These are phyloP conservation scores for Fusarium sp. DNA, from an alignment of 2,329 filamentous ascomycete genomes.

Conservation along the genomic window DNA sequence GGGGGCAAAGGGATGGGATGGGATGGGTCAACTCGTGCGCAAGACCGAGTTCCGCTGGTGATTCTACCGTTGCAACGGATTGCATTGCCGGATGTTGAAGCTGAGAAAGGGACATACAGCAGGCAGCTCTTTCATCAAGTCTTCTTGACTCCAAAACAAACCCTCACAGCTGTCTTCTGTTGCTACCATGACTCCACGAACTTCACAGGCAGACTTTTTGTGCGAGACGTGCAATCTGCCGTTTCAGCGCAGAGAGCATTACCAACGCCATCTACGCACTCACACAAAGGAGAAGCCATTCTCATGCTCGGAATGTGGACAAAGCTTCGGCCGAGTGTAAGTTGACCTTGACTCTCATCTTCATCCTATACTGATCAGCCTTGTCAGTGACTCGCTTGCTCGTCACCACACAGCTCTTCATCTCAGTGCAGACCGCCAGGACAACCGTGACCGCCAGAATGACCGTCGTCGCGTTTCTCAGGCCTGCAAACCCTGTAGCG, in stretches of 20 bases:
- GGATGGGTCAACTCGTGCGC: neutral
- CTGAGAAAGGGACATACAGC: neutral
- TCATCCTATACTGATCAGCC: neutral
- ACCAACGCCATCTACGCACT: slow-evolving; percentile 2
- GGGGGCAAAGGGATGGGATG: too few relatives aligned
- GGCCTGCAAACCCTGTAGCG: slow-evolving; percentile 1
- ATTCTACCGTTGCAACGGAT: neutral
- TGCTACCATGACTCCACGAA: neutral
- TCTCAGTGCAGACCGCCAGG: neutral
- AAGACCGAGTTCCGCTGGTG: neutral
- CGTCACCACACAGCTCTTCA: slow-evolving; percentile 6
- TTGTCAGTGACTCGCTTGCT: slow-evolving; percentile 1
- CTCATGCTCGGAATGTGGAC: slow-evolving; percentile 8
- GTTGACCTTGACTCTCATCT: neutral
- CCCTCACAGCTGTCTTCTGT: neutral
- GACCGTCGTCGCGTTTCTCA: slow-evolving; percentile 4
- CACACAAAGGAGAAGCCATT: slow-evolving; percentile 12
- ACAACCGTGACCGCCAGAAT: neutral
- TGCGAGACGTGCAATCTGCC: slow-evolving; percentile 9
- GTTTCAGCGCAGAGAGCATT: slow-evolving; percentile 9
- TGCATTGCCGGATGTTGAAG: neutral
- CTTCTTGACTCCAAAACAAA: neutral
- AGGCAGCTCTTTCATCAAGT: neutral
- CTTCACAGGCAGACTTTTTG: neutral
- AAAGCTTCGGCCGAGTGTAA: slow-evolving; percentile 12